These are phyloP conservation scores for Aspergillus floridensis DNA, from an alignment of 2,329 filamentous ascomycete genomes.

Conservation along the genomic window DNA sequence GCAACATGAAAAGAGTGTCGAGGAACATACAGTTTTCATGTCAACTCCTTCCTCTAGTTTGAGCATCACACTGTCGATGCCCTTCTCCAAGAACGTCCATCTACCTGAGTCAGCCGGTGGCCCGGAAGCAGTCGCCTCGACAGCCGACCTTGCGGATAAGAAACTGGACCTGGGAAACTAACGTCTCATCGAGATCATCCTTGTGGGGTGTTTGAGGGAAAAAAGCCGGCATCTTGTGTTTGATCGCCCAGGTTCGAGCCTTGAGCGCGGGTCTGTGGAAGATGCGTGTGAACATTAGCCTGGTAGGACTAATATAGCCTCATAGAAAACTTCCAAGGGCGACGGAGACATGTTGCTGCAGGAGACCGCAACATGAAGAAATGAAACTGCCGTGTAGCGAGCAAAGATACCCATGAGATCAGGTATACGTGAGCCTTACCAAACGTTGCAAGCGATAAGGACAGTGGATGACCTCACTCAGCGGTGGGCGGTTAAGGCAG, in stretches of 20 bases:
- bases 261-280: slow-evolving; percentile 3
- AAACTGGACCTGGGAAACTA: slow-evolving; percentile 33
- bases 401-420: background rate
- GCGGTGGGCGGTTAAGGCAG: slow-evolving; percentile 11
- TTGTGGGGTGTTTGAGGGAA: slow-evolving; percentile 51
- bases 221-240: slow-evolving; percentile 34
- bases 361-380: background rate
- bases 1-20: background rate
- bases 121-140: background rate
- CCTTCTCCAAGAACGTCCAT: slow-evolving; percentile 85
- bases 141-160: background rate
- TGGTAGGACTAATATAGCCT: background rate
- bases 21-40: slow-evolving; percentile 69
- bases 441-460: background rate
- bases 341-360: background rate
- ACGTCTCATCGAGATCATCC: slow-evolving; percentile 62
- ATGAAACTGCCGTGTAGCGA: background rate
- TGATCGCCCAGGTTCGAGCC: slow-evolving; percentile 1
- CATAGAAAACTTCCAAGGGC: background rate
- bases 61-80: slow-evolving; percentile 90
- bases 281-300: background rate
- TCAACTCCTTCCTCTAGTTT: slow-evolving; percentile 90
- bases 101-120: slow-evolving; percentile 46
- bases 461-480: background rate
- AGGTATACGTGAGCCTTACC: background rate